These are phyloP conservation scores for Tilletia setariae DNA, from an alignment of 1,284 basidiomycete genomes.

Conservation along the genomic window DNA sequence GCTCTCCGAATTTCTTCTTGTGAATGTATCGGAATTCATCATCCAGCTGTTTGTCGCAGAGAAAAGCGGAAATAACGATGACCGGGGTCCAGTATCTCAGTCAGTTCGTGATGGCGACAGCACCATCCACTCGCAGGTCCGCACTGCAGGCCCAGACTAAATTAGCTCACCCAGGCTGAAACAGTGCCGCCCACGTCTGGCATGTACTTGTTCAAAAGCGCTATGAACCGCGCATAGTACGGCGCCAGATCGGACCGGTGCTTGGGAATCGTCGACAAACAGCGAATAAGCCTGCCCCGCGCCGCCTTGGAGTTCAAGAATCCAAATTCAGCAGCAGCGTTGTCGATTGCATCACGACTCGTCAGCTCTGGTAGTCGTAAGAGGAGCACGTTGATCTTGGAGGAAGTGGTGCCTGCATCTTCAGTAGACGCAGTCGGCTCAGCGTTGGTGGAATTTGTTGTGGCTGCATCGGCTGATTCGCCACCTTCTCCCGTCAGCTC, in stretches of 20 bases:
- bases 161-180: conserved; percentile 66
- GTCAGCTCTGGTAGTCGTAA: conserved; percentile 88
- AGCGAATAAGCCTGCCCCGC: conserved; percentile 74
- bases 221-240: conserved; percentile 85
- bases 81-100: too few species aligned
- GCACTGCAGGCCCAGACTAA: neutral
- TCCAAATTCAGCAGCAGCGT: conserved; percentile 90
- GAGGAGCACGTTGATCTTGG: conserved; percentile 84
- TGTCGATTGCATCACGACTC: conserved; percentile 86
- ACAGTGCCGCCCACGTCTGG: conserved; percentile 83
- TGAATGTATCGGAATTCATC: conserved; percentile 97
- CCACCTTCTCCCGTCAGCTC: neutral
- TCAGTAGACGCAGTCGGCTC: neutral
- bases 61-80: too few species aligned
- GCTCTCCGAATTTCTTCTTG: conserved; percentile 83
- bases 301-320: conserved; percentile 94
- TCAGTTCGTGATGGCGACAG: too few species aligned
- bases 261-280: conserved; percentile 75
- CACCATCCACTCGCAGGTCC: too few species aligned
- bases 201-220: conserved; percentile 86
- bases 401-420: conserved; percentile 74
- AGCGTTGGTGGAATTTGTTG: neutral
- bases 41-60: conserved; percentile 74
- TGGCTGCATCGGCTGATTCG: neutral
- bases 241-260: conserved; percentile 85